Base-by-base conservation (phyloP, 164 flowering plant genomes). In the Chimonanthus salicifolius region DNA sequence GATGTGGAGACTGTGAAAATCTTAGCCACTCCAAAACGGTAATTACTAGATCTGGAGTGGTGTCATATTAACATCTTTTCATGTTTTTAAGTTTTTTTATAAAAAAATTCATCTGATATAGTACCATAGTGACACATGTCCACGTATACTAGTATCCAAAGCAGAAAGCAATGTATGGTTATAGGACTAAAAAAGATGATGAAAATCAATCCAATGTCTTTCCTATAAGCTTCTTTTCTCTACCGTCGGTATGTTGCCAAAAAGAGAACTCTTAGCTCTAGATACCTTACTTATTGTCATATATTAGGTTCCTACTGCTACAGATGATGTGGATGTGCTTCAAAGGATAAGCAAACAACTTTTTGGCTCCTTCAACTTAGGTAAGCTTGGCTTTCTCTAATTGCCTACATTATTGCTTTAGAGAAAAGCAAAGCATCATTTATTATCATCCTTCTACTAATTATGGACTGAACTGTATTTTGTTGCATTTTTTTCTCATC, bases 1-100 rank as follows among this genome's bases (percentile, higher is more conserved):
- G 98, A 64, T 83, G 86, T 83, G 99, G 99, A 45, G 95, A 85
- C 51, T 95, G 98, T 83, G 97, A 95, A 78, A 95, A 95, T 73
- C 79, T 93, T 58, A 95, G 99, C 80, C 99, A 90, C 75, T 84
- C 97, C 47, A 69, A 85, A 15, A 92, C 97, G 88, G 98, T 94
- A 86, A 62, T 65, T 49, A 47, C 51, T 66, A 47, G 58, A 68
- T 21, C 43, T 44, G 47, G 50, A 62, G 10, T 67, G 44, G 66
- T 21, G 49, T 58, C 11, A 3, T 44, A 48, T 58, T 13, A 15
- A 33, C 71, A 49, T 18, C 49, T 44, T 45, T 60, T 60, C 45
- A 33, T 58, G 11, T 58, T 58, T 71, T 10, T n/a, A 49, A 70
- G 33, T 33, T 0, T 33, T 21, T 21, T 33, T 33, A 33, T 33